Conservation (phyloP, 2,329 filamentous ascomycete species). For the Aspergillus sp. region DNA sequence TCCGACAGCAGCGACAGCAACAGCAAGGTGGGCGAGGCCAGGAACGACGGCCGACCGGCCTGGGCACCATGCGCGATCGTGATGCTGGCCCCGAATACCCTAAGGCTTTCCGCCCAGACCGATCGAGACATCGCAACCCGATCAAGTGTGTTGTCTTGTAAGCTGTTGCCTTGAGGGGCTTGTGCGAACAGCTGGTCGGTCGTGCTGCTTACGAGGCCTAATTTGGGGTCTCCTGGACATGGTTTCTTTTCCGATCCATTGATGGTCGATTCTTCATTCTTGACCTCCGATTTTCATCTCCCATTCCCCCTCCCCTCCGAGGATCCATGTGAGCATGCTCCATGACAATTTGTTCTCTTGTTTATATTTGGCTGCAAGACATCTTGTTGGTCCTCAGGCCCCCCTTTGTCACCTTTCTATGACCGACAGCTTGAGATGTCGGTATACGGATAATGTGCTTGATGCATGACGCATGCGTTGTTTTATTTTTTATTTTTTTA, state of each 20-base stretch:
- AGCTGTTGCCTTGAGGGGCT: constrained; percentile 7
- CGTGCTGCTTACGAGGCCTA: too few species aligned
- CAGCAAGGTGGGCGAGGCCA: constrained; percentile 29
- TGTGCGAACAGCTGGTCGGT: too few species aligned
- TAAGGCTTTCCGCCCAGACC: constrained; percentile 35
- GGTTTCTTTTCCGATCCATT: too few species aligned
- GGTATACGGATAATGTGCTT: too few species aligned
- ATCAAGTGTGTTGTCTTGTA: constrained; percentile 35
- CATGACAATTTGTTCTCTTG: not conserved
- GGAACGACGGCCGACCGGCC: constrained; percentile 33
- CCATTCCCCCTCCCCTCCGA: not conserved
- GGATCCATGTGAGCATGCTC: not conserved
- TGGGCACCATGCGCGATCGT: constrained; percentile 31
- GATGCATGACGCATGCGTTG: too few species aligned
- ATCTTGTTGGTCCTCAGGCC: not conserved
- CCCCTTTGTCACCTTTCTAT: not conserved
- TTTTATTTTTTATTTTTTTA: too few species aligned
- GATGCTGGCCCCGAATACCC: constrained; percentile 35
- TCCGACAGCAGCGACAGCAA: constrained; percentile 73
- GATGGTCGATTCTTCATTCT: too few species aligned
- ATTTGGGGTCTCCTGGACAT: too few species aligned
- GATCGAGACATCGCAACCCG: constrained; percentile 31
- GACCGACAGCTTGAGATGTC: too few species aligned
- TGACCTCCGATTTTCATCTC: too few species aligned
- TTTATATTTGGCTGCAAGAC: not conserved